Base-by-base conservation (phyloP, 2,329 filamentous ascomycete genomes). In the Aspergillus ruber region DNA sequence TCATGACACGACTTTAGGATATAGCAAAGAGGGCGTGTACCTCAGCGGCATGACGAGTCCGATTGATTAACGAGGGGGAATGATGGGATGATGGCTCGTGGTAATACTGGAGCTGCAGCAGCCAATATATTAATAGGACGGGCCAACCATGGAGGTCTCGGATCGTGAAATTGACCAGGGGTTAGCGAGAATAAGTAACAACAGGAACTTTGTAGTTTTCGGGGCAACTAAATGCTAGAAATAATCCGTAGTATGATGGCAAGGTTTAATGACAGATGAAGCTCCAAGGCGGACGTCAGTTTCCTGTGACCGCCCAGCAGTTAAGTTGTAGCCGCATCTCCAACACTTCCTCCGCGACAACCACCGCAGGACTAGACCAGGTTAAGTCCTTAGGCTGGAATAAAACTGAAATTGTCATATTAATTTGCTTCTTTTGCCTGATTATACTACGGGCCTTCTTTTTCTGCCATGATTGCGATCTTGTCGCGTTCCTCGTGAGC, bases 21-120 rank as follows among this genome's bases (percentile, higher is more conserved):
- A 25, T 12, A 18, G 5, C 38, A n/a, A 42, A 44, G 27, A 13
- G 47, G 44, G 20, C 38, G 38, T 23, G 50, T 42, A 18, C 17
- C 18, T 41, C n/a, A 50, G 39, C 46, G 56, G 43, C 29, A 46
- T 52, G 45, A 56, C 52, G 55, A 52, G 55, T 54, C 51, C 50
- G 41, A 45, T 12, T 20, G 17, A 39, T 12, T 12, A 12, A 39
- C 4, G 15, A 39, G 17, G 10, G 8, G 36, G 17, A 9, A 4
- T 2, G 4, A 18, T 20, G 17, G 38, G 29, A 47, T 46, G 42
- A 33, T 47, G 47, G 51, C 56, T 29, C 10, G 25, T 29, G 25
- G 25, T 29, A 4, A 29, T 29, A 10, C 25, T 29, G 25, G 25
- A 29, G 25, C 9, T 29, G 25, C 25, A 4, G 25, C 10, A 4